phyloP scores from a whole-genome alignment of 441 rosid species.

The Viola pubescens region DNA sequence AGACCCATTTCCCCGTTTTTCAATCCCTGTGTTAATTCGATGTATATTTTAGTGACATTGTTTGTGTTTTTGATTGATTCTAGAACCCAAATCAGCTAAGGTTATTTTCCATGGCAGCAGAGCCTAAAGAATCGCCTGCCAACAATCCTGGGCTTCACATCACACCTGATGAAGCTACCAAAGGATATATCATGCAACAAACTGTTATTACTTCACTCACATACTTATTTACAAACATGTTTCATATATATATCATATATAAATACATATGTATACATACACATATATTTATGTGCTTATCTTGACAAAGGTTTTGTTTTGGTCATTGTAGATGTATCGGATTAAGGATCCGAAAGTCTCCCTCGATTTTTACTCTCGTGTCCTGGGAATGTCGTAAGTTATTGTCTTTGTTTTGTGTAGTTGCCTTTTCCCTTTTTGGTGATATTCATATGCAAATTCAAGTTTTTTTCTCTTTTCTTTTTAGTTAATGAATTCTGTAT shows the following conservation, averaged over 20 bases:
- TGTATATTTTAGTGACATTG: neutral
- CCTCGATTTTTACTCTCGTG: conserved; percentile 85
- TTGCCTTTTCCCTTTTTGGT: too few relatives aligned
- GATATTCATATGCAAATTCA: neutral
- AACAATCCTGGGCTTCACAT: conserved; percentile 69
- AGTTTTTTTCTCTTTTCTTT: neutral
- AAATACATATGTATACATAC: too few relatives aligned
- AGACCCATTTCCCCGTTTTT: neutral
- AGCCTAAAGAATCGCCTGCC: conserved; percentile 55
- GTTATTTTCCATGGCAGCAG: conserved; percentile 59
- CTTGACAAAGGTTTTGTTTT: too few relatives aligned
- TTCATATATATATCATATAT: neutral
- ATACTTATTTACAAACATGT: neutral
- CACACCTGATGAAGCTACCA: conserved; percentile 61
- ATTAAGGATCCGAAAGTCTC: conserved; percentile 85
- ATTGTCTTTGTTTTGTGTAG: neutral
- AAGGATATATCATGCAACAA: conserved; percentile 82
- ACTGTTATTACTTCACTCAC: conserved; percentile 36
- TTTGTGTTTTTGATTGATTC: conserved; percentile 6
- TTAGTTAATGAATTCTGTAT: neutral
- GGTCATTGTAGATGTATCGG: conserved; percentile 60
- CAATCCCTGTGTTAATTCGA: neutral
- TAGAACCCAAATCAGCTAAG: conserved; percentile 35
- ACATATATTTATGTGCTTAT: too few relatives aligned
- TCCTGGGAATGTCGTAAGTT: conserved; percentile 93